Base-by-base conservation (phyloP, 2,329 filamentous ascomycete genomes). In the Penicillium sp. region DNA sequence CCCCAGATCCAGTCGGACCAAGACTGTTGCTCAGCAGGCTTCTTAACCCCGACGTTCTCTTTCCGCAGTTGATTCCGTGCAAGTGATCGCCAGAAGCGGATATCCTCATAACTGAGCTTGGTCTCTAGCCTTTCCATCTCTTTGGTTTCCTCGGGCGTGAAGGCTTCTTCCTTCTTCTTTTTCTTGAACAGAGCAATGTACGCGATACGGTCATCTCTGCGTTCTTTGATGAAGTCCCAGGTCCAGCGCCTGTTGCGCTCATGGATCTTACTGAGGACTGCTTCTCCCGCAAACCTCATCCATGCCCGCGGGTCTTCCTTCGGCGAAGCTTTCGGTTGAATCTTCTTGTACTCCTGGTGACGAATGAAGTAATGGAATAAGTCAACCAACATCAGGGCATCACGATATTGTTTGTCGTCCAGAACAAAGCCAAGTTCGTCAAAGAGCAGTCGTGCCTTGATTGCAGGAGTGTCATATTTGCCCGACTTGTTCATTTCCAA, bases 111-210 rank as follows among this genome's bases (percentile, higher is more conserved):
- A 32, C 83, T 86, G 2, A 96, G 81, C 70, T 97, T 97, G 79
- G 84, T 86, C 71, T 99, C 94, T 2, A 99, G 81, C 46, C 81
- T 81, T 42, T 87, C 84, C 1, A 97, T 70, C 38, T 92, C 89
- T 43, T 88, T 86, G 1, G 74, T 80, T 63, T 99, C 94, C 7
- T 87, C 80, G 0, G 86, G 72, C 0, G 86, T 82, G 10, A 97
- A 77, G 52, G 79, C 79, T 63, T 87, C 83, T 56, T 90, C 88
- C 57, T 88, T 84, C 68, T 91, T 92, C 73, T 87, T 90, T 77
- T 96, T 97, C 75, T 97, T 99, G 83, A 97, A 99, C 1, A 99
- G 78, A 56, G 91, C 86, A 57, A 97, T 97, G 71, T 99, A 99
- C 43, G 86, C 85, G 57, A 85, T 84, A 44, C 94, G 89, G 66